Percentiles rank a stretch among this genome's conserved stretches.
Conservation (phyloP, 164 flowering plant genomes). For the Stephania japonica region DNA sequence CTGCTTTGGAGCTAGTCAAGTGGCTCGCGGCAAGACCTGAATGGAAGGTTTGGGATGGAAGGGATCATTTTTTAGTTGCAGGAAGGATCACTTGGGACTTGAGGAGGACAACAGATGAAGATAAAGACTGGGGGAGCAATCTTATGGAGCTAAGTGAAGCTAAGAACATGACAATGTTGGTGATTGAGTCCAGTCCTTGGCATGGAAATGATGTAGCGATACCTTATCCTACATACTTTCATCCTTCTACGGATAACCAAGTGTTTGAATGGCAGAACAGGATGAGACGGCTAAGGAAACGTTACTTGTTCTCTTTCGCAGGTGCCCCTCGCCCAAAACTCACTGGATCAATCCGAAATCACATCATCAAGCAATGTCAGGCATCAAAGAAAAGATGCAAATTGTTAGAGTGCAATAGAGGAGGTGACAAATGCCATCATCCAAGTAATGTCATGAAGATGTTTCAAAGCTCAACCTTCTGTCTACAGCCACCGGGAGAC, state of each 20-base stretch:
- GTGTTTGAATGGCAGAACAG: constrained; percentile 51
- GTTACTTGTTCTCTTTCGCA: constrained; percentile 43
- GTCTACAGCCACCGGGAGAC: constrained; percentile 74
- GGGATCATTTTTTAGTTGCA: constrained; percentile 66
- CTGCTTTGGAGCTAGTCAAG: constrained; percentile 30
- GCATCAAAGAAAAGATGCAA: constrained; percentile 35
- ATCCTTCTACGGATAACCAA: constrained; percentile 48
- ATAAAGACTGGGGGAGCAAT: constrained; percentile 63
- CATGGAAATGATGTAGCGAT: constrained; percentile 43
- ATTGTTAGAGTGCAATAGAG: constrained; percentile 37
- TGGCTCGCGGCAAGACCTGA: constrained; percentile 46
- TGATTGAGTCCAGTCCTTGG: constrained; percentile 62
- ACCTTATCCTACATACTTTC: constrained; percentile 82
- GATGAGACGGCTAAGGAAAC: constrained; percentile 40
- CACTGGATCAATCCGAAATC: constrained; percentile 31
- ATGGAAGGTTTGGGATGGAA: constrained; percentile 53
- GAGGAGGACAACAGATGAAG: constrained; percentile 25
- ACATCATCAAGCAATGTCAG: constrained; percentile 53
- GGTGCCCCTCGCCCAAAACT: constrained; percentile 56
- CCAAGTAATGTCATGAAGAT: constrained; percentile 47
- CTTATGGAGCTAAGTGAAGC: constrained; percentile 46
- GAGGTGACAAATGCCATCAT: constrained; percentile 33
- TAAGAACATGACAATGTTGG: constrained; percentile 48
- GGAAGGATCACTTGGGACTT: constrained; percentile 79
- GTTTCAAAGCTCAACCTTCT: constrained; percentile 55